These are phyloP conservation scores for Paramarasmius palmivorus DNA, from an alignment of 1,284 basidiomycete species.

Conservation along the genomic window DNA sequence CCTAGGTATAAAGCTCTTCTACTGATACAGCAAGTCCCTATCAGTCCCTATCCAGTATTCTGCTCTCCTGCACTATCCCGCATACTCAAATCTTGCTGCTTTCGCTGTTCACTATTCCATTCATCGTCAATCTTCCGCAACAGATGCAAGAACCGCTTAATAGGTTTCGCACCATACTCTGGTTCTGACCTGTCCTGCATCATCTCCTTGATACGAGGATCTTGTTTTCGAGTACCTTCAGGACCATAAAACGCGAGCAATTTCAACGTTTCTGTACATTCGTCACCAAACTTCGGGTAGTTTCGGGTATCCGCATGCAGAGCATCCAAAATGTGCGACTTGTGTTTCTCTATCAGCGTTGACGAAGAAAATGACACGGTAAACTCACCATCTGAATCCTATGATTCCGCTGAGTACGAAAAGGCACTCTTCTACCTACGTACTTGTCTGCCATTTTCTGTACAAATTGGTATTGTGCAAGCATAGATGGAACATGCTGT, in stretches of 20 bases:
- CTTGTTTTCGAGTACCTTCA: conserved; percentile 47
- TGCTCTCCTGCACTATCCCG: neutral
- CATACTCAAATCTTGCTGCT: neutral
- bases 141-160: conserved; percentile 47
- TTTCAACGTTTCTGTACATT: conserved; percentile 50
- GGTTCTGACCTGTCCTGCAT: conserved; percentile 43
- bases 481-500: conserved; percentile 39
- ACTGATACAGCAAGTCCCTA: too few species aligned
- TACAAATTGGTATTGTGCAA: conserved; percentile 49
- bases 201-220: conserved; percentile 50
- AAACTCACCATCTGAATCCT: conserved; percentile 31
- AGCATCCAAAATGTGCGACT: conserved; percentile 58
- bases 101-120: conserved; percentile 1
- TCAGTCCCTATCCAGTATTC: too few species aligned
- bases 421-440: conserved; percentile 28
- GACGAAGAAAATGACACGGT: neutral
- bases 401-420: conserved; percentile 3
- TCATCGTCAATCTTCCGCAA: conserved; percentile 45
- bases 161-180: conserved; percentile 39
- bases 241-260: conserved; percentile 59
- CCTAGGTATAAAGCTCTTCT: too few species aligned
- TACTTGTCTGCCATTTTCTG: conserved; percentile 42
- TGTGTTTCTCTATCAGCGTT: conserved; percentile 11
- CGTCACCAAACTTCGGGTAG: conserved; percentile 41
- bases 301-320: conserved; percentile 39